A percentile compares a stretch with the other conserved stretches of the same genome.
Evolutionary conservation across 352 stramenopile genomes (phyloP).

Genomic region (Globisporangium cylindrosporum): DNA sequence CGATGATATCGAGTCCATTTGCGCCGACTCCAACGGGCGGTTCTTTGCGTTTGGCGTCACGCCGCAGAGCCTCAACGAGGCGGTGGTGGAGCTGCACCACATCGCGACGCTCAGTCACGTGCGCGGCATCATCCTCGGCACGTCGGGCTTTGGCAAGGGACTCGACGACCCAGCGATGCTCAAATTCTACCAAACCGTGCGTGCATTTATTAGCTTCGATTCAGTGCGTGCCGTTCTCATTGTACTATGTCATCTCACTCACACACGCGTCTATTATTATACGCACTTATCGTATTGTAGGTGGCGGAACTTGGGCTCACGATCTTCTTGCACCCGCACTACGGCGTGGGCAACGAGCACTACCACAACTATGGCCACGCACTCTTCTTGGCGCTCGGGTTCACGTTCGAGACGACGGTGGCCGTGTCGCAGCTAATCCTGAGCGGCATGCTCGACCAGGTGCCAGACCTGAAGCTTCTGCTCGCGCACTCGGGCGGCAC

Average conservation of each 20-base stretch:
- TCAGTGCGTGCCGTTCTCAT: not conserved
- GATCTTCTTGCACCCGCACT: constrained; percentile 71
- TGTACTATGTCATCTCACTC: not conserved
- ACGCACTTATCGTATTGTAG: constrained; percentile 3
- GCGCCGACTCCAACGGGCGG: constrained; percentile 31
- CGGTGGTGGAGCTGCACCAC: constrained; percentile 36
- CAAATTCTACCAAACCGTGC: constrained; percentile 41
- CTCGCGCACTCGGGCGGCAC: constrained; percentile 62
- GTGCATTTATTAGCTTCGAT: not conserved
- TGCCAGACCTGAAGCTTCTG: constrained; percentile 45
- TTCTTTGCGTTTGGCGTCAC: constrained; percentile 58
- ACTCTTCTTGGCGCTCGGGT: constrained; percentile 56
- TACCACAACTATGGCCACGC: constrained; percentile 53
- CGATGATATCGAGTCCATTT: constrained; percentile 53
- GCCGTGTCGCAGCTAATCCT: constrained; percentile 60
- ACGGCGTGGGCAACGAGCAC: constrained; percentile 62
- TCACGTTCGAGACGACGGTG: constrained; percentile 69
- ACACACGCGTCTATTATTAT: not conserved
- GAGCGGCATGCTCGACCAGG: constrained; percentile 46
- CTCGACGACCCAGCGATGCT: constrained; percentile 58
- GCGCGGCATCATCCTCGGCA: constrained; percentile 53
- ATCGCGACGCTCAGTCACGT: constrained; percentile 36
- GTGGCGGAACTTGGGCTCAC: constrained; percentile 36
- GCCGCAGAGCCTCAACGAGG: constrained; percentile 27
- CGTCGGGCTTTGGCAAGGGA: constrained; percentile 47